A percentile compares a stretch with the other conserved stretches of the same genome.
Evolutionary conservation across 129 eudicot species (phyloP).

Genomic region (Flaveria brownii): DNA sequence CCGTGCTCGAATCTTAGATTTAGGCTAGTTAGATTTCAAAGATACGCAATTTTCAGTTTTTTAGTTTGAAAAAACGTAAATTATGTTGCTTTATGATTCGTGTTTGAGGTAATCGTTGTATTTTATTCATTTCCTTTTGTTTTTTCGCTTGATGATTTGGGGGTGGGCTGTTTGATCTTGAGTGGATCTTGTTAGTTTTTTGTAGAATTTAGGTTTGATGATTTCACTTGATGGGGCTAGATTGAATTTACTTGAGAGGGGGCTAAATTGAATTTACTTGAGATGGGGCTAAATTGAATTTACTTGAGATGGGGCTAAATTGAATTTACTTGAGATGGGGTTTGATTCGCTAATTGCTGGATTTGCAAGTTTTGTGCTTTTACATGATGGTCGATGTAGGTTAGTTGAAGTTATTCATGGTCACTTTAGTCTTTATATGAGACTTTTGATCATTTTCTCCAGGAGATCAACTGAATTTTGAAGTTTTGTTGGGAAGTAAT

Average conservation of each 20-base stretch:
- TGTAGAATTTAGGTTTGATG: constrained; percentile 8
- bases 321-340: constrained; percentile 8
- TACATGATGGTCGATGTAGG: not conserved
- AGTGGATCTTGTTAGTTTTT: constrained; percentile 34
- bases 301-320: not conserved
- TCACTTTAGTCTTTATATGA: constrained; percentile 5
- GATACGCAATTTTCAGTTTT: not conserved
- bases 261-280: constrained; percentile 3
- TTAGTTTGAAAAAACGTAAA: not conserved
- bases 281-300: not conserved
- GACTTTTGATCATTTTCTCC: not conserved
- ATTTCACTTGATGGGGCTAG: not conserved
- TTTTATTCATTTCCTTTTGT: constrained; percentile 39
- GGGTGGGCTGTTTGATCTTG: constrained; percentile 32
- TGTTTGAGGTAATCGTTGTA: not conserved
- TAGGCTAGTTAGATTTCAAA: constrained; percentile 17
- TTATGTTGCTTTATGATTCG: constrained; percentile 16
- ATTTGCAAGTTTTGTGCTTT: not conserved
- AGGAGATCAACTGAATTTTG: not conserved
- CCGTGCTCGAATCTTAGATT: constrained; percentile 40
- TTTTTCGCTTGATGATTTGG: constrained; percentile 36
- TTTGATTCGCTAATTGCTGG: constrained; percentile 18
- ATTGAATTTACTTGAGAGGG: not conserved
- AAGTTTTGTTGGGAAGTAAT: constrained; percentile 7
- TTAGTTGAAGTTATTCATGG: not conserved